phyloP scores from a whole-genome alignment of 306 rosid genomes.

The Cucurbita ficifolia region DNA sequence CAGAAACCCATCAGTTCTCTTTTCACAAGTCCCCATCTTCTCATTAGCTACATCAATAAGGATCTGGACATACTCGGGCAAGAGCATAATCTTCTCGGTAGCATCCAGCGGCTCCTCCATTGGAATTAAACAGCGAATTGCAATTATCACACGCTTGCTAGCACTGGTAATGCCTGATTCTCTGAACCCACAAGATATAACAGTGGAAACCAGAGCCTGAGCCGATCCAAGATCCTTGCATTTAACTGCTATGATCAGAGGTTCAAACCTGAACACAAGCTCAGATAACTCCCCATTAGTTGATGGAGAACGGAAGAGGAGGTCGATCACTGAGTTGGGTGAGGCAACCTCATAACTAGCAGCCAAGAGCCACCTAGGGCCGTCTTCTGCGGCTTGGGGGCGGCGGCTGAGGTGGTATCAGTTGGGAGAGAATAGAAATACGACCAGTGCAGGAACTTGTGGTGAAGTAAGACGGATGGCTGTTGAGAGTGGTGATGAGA shows the following conservation, averaged over 20 bases:
- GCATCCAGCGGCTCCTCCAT: constrained; percentile 76
- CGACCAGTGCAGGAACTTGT: constrained; percentile 96
- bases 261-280: constrained; percentile 81
- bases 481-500: constrained; percentile 51
- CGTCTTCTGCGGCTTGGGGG: constrained; percentile 38
- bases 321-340: constrained; percentile 42
- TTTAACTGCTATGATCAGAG: constrained; percentile 74
- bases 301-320: constrained; percentile 37
- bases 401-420: constrained; percentile 6
- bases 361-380: constrained; percentile 82
- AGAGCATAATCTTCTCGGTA: constrained; percentile 36
- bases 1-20: constrained; percentile 61
- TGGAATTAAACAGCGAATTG: constrained; percentile 80
- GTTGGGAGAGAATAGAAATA: constrained; percentile 75
- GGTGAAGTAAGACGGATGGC: constrained; percentile 60
- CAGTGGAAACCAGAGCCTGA: constrained; percentile 59
- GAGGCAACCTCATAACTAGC: constrained; percentile 64
- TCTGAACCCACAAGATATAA: constrained; percentile 78
- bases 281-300: constrained; percentile 21
- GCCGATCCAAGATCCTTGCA: constrained; percentile 66
- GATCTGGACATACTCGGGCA: constrained; percentile 51
- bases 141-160: constrained; percentile 65
- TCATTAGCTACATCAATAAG: constrained; percentile 59
- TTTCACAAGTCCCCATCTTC: constrained; percentile 72
- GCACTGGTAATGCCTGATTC: constrained; percentile 77